Evolutionary conservation across 495 filamentous ascomycete species (phyloP).

Genomic region (Aspergillus leporis): DNA sequence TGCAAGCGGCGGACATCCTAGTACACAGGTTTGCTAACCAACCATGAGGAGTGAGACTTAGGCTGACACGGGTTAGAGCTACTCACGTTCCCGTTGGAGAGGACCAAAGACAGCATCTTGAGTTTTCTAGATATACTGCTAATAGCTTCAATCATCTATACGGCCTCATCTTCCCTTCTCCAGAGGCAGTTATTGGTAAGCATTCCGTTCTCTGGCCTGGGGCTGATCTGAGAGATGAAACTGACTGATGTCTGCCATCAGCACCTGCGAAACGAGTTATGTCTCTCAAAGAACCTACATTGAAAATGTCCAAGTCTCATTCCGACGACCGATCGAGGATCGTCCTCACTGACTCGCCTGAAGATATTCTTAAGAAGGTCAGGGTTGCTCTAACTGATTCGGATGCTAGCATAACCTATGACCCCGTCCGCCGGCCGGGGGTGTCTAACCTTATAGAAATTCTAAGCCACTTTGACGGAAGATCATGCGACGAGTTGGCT

Average conservation of each 20-base stretch:
- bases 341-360: slow-evolving; percentile 68
- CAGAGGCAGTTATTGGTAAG: slow-evolving; percentile 76
- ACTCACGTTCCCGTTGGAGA: slow-evolving; percentile 96
- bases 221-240: not conserved
- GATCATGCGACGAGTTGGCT: slow-evolving; percentile 57
- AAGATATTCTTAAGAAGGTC: slow-evolving; percentile 66
- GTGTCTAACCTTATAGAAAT: slow-evolving; percentile 85
- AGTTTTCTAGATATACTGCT: slow-evolving; percentile 82
- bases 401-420: slow-evolving; percentile 62
- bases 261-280: slow-evolving; percentile 81
- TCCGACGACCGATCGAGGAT: slow-evolving; percentile 69
- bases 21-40: slow-evolving; percentile 62
- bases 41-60: slow-evolving; percentile 9
- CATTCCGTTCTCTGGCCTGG: not conserved
- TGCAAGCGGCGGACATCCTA: slow-evolving; percentile 93
- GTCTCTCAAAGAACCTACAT: slow-evolving; percentile 72
- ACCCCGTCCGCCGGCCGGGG: slow-evolving; percentile 69
- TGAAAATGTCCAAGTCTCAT: slow-evolving; percentile 95
- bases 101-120: slow-evolving; percentile 90
- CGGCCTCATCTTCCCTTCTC: slow-evolving; percentile 60
- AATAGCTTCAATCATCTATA: slow-evolving; percentile 80
- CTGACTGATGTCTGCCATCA: slow-evolving; percentile 27
- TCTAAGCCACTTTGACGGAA: slow-evolving; percentile 62
- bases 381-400: slow-evolving; percentile 77
- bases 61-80: slow-evolving; percentile 50